Evolutionary conservation across 345 rosid genomes (phyloP).

Genomic region (Triadica sebifera): DNA sequence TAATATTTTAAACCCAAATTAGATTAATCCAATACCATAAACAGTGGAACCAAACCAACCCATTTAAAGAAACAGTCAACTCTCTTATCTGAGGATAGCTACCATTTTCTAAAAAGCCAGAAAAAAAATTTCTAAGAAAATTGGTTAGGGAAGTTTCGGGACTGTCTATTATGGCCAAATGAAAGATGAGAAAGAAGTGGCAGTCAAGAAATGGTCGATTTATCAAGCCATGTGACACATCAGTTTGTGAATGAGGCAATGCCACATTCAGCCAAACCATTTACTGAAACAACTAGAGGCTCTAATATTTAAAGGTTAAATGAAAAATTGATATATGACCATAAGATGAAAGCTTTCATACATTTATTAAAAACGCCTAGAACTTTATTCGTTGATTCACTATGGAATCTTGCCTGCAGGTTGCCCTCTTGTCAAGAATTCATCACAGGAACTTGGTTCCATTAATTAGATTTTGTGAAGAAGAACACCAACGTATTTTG

Average conservation of each 20-base stretch:
- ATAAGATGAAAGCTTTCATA: no score
- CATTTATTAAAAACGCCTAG: no score
- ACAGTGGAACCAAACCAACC: no score
- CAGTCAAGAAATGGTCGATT: conserved; percentile 82
- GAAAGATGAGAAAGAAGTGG: conserved; percentile 95
- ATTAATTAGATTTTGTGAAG: conserved; percentile 90
- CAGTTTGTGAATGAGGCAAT: conserved; percentile 96
- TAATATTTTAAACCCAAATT: no score
- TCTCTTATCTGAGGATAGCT: no score
- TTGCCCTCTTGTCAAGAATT: conserved; percentile 90
- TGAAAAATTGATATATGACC: no score
- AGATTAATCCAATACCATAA: no score
- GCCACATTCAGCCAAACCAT: conserved; percentile 5
- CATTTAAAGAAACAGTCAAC: no score
- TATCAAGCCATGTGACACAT: conserved; percentile 55
- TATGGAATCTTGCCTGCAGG: conserved; percentile 39
- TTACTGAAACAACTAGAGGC: neutral
- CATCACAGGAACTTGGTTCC: conserved; percentile 98
- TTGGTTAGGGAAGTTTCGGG: conserved; percentile 95
- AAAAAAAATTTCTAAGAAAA: conserved; percentile 58
- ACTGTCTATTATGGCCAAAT: conserved; percentile 86
- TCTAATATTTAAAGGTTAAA: no score
- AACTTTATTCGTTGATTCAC: neutral
- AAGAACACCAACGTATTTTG: conserved; percentile 60
- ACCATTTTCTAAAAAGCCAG: no score